A percentile compares a stretch with the other conserved stretches of the same genome.
Conservation (phyloP, 2,329 filamentous ascomycete genomes). For the Venturiaceae sp. region DNA sequence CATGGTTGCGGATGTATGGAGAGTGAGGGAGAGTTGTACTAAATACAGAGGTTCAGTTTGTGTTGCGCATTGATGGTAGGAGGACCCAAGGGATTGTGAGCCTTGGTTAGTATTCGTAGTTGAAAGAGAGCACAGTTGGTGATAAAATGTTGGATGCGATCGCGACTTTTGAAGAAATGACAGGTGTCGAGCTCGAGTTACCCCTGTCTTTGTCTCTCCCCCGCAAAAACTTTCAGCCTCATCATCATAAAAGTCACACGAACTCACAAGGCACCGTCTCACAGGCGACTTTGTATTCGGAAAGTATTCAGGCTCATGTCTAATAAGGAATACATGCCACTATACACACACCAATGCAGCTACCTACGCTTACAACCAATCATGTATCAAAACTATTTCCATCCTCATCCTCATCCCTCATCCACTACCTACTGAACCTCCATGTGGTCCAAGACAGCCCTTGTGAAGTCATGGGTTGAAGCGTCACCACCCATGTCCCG, state of each 20-base stretch:
- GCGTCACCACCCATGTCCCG: slow-evolving; percentile 90
- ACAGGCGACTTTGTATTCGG: too few relatives aligned
- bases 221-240: not conserved
- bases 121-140: not conserved
- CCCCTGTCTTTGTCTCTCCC: not conserved
- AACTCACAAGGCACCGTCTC: not conserved
- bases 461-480: slow-evolving; percentile 91
- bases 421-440: slow-evolving; percentile 39
- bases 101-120: not conserved
- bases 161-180: not conserved
- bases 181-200: not conserved
- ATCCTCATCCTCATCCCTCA: not conserved
- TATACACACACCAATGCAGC: not conserved
- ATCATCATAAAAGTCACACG: not conserved
- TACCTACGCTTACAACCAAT: not conserved
- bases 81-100: not conserved
- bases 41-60: not conserved
- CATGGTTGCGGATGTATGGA: slow-evolving; percentile 20
- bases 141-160: not conserved
- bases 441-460: slow-evolving; percentile 92
- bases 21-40: not conserved
- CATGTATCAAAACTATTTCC: too few relatives aligned
- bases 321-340: not conserved
- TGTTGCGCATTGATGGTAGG: not conserved
- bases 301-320: not conserved